These are phyloP conservation scores for Bruguiera gymnorhiza DNA, from an alignment of 345 rosid species.

Conservation along the genomic window DNA sequence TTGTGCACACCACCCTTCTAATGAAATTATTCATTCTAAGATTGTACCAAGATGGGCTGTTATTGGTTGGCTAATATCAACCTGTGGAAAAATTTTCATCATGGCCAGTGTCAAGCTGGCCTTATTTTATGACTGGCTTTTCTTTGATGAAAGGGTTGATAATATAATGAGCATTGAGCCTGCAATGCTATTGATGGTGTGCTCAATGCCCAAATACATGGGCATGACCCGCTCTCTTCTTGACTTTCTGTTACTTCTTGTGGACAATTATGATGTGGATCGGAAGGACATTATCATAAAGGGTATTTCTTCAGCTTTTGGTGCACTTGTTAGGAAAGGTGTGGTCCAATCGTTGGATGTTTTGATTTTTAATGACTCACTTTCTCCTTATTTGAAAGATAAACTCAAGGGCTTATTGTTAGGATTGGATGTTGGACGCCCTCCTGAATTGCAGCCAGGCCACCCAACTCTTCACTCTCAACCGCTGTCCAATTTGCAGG, in stretches of 20 bases:
- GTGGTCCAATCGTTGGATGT: constrained; percentile 52
- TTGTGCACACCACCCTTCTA: constrained; percentile 66
- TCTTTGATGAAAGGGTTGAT: constrained; percentile 62
- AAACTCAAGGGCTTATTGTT: constrained; percentile 46
- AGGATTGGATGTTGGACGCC: constrained; percentile 23
- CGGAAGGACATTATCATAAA: constrained; percentile 34
- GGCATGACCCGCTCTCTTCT: constrained; percentile 64
- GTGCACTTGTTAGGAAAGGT: constrained; percentile 52
- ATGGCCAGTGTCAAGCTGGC: constrained; percentile 64
- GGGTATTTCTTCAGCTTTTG: constrained; percentile 60
- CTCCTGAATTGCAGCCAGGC: constrained; percentile 20
- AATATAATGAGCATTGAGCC: constrained; percentile 88
- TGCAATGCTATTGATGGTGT: constrained; percentile 69
- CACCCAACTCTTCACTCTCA: constrained; percentile 18
- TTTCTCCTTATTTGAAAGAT: constrained; percentile 53
- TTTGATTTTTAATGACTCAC: constrained; percentile 34
- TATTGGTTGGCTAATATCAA: constrained; percentile 68
- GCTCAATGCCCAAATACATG: constrained; percentile 62
- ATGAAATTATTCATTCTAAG: constrained; percentile 54
- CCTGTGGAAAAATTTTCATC: constrained; percentile 47
- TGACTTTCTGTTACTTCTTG: constrained; percentile 69
- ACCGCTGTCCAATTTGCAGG: constrained; percentile 18
- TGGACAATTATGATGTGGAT: constrained; percentile 58
- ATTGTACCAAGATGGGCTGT: constrained; percentile 84
- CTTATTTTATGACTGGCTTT: constrained; percentile 81